A percentile compares a stretch with the other conserved stretches of the same genome.
phyloP scores from a whole-genome alignment of 768 basidiomycete genomes.

The Phylloporus arenicola region DNA sequence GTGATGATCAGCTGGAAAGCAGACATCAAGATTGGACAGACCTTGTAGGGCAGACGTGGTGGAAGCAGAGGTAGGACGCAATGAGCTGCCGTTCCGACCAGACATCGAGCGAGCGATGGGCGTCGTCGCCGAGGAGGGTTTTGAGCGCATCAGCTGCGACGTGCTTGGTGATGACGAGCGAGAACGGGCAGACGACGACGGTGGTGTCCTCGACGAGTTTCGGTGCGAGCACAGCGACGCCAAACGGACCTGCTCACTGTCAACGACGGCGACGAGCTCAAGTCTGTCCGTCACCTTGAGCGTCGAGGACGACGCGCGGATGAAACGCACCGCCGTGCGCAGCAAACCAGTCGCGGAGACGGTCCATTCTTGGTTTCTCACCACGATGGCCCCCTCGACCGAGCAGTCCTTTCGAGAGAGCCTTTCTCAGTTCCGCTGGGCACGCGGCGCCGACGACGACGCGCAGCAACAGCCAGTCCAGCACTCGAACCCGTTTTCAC shows the following conservation, averaged over 20 bases:
- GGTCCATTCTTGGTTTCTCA: neutral
- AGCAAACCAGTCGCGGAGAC: slow-evolving; percentile 46
- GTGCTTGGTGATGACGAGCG: slow-evolving; percentile 56
- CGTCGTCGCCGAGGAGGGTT: slow-evolving; percentile 30
- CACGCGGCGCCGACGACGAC: slow-evolving; percentile 65
- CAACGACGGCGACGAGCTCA: slow-evolving; percentile 1
- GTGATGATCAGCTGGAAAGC: slow-evolving; percentile 2
- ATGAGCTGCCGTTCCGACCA: slow-evolving; percentile 68
- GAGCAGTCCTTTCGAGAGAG: slow-evolving; percentile 72
- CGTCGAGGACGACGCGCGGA: slow-evolving; percentile 35
- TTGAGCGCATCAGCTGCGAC: slow-evolving; percentile 40
- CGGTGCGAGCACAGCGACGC: slow-evolving; percentile 47
- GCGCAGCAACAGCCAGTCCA: slow-evolving; percentile 43
- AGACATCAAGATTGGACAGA: slow-evolving; percentile 12
- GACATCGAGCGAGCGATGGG: slow-evolving; percentile 15
- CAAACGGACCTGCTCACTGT: slow-evolving; percentile 35
- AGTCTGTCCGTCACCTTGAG: slow-evolving; percentile 37
- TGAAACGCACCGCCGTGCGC: slow-evolving; percentile 49
- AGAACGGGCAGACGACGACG: slow-evolving; percentile 65
- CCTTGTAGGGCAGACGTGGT: slow-evolving; percentile 48
- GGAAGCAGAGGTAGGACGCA: slow-evolving; percentile 59
- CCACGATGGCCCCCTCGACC: slow-evolving; percentile 10
- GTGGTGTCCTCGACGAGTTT: slow-evolving; percentile 45
- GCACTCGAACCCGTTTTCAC: slow-evolving; percentile 64
- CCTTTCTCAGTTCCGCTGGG: slow-evolving; percentile 86